Evolutionary conservation across 2,329 filamentous ascomycete species (phyloP).

Genomic region (Apiospora malaysiana): DNA sequence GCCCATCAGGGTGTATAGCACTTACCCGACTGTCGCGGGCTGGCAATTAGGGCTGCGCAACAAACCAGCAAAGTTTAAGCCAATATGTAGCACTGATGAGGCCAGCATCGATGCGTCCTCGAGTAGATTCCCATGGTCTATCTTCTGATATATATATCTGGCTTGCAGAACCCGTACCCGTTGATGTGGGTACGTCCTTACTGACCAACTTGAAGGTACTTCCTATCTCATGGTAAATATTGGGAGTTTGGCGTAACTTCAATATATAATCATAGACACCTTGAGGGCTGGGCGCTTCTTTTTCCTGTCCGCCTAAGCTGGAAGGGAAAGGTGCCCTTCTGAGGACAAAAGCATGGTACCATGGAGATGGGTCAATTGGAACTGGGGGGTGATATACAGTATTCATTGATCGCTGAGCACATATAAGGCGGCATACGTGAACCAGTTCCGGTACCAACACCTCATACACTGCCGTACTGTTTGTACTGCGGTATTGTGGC

Average conservation of each 20-base stretch:
- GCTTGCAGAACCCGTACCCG: neutral
- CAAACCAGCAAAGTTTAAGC: too few relatives aligned
- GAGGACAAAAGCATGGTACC: neutral
- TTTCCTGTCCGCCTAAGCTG: neutral
- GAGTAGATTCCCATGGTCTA: neutral
- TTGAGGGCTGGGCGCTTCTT: neutral
- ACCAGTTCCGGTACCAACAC: neutral
- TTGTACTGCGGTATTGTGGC: neutral
- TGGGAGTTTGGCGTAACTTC: neutral
- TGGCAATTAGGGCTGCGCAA: neutral
- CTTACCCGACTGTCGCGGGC: neutral
- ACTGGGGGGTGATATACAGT: neutral
- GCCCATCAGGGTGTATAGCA: neutral
- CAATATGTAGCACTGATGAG: too few relatives aligned
- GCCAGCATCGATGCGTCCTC: neutral
- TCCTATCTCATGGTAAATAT: neutral
- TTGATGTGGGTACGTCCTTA: neutral
- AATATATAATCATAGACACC: neutral
- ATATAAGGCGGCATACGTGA: neutral
- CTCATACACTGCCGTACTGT: neutral
- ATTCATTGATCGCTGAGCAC: neutral
- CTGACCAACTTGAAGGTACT: neutral
- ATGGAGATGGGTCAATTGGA: neutral
- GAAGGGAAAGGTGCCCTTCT: neutral
- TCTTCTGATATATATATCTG: neutral